Percentiles rank a stretch among this genome's conserved stretches.
These are phyloP conservation scores for Lentinula edodes DNA, from an alignment of 768 basidiomycete genomes.

Conservation along the genomic window DNA sequence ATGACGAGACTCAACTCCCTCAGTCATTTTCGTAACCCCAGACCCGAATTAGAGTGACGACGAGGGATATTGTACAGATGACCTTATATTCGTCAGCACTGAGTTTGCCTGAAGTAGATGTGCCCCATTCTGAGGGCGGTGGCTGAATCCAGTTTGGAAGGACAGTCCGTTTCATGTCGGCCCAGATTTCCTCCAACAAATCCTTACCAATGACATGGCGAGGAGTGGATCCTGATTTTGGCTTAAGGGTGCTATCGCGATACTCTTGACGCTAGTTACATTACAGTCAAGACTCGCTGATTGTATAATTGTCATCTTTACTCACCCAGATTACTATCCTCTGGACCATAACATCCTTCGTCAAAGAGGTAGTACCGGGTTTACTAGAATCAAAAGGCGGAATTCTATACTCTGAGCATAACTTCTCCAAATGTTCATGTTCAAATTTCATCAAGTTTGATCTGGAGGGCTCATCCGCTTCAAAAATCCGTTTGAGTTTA, in stretches of 20 bases:
- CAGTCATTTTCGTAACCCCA: too few species aligned
- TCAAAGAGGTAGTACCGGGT: too few species aligned
- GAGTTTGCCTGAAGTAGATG: too few species aligned
- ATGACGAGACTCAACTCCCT: too few species aligned
- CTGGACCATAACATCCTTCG: neutral
- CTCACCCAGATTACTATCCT: neutral
- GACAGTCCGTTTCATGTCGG: too few species aligned
- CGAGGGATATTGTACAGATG: too few species aligned
- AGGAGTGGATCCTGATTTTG: neutral
- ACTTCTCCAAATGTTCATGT: neutral
- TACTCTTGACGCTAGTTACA: neutral
- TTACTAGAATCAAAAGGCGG: too few species aligned
- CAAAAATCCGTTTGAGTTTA: neutral
- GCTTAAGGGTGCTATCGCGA: neutral
- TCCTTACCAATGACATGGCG: slow-evolving; percentile 8
- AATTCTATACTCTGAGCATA: neutral
- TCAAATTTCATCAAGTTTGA: neutral
- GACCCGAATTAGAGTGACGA: too few species aligned
- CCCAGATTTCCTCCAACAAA: slow-evolving; percentile 9
- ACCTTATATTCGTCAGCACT: too few species aligned
- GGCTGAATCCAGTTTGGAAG: too few species aligned
- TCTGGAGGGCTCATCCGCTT: neutral
- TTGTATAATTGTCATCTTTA: too few species aligned
- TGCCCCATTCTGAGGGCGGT: too few species aligned
- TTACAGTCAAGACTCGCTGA: neutral